These are phyloP conservation scores for Ascoidea asiatica DNA, from an alignment of 805 yeast genomes.

Conservation along the genomic window DNA sequence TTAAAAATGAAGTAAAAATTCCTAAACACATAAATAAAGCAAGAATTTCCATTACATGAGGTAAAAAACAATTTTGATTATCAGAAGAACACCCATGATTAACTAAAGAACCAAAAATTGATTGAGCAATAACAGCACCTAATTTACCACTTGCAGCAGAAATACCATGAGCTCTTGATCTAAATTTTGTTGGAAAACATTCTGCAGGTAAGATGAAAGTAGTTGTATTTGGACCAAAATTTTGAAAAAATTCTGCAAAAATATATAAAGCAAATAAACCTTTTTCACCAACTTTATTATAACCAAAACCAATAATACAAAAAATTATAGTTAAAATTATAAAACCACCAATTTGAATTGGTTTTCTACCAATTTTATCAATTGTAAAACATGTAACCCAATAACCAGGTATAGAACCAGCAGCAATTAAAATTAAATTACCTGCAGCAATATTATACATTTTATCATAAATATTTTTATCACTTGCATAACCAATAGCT, in stretches of 20 bases:
- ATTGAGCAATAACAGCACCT: slow-evolving; percentile 88
- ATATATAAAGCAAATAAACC: slow-evolving; percentile 71
- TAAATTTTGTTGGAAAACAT: slow-evolving; percentile 84
- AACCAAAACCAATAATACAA: slow-evolving; percentile 74
- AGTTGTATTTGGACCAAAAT: slow-evolving; percentile 89
- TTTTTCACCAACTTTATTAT: slow-evolving; percentile 50
- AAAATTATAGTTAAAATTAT: slow-evolving; percentile 54
- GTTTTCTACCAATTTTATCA: slow-evolving; percentile 75
- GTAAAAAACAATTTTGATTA: slow-evolving; percentile 62
- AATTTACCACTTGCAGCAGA: slow-evolving; percentile 88
- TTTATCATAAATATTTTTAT: slow-evolving; percentile 52
- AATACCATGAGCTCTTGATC: slow-evolving; percentile 91
- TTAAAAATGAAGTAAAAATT: slow-evolving; percentile 43
- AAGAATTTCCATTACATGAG: slow-evolving; percentile 88
- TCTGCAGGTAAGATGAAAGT: slow-evolving; percentile 90
- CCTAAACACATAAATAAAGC: slow-evolving; percentile 90
- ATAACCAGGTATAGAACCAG: slow-evolving; percentile 85
- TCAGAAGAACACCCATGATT: slow-evolving; percentile 62
- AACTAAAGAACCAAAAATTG: slow-evolving; percentile 72
- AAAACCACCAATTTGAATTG: slow-evolving; percentile 71
- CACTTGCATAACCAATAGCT: slow-evolving; percentile 74
- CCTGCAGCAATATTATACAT: slow-evolving; percentile 78
- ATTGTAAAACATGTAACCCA: slow-evolving; percentile 75
- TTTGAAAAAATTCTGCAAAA: slow-evolving; percentile 74
- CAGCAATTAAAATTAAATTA: slow-evolving; percentile 84